A percentile compares a stretch with the other conserved stretches of the same genome.
Conservation (phyloP, 495 filamentous ascomycete species). For the Aspergillus conjunctus region DNA sequence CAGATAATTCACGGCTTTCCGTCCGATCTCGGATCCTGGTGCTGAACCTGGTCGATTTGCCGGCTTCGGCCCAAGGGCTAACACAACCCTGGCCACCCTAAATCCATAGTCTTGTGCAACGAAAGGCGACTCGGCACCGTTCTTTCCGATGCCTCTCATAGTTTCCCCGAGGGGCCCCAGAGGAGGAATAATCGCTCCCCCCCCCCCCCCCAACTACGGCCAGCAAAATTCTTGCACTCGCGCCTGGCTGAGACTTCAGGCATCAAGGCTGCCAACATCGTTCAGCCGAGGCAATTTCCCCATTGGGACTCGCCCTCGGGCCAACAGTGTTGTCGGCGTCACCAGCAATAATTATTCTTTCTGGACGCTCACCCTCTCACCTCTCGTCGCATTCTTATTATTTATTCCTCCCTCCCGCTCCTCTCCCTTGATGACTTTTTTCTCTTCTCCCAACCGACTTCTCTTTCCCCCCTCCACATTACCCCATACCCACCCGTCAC, state of each 20-base stretch:
- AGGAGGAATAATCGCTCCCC: too few relatives aligned
- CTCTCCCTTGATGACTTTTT: conserved; percentile 14
- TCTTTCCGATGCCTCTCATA: neutral
- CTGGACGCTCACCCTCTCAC: neutral
- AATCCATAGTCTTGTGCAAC: neutral
- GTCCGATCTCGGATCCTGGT: neutral
- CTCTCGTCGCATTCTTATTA: conserved; percentile 2
- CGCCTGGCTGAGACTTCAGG: conserved; percentile 6
- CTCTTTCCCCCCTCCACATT: conserved; percentile 29
- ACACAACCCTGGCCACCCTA: neutral
- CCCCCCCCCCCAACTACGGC: neutral
- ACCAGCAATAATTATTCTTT: neutral
- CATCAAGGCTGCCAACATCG: conserved; percentile 16
- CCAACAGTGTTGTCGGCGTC: conserved; percentile 16
- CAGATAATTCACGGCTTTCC: conserved; percentile 5
- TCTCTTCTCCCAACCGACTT: conserved; percentile 11
- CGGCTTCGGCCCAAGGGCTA: neutral
- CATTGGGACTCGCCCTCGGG: conserved; percentile 24
- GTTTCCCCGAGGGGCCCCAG: conserved; percentile 1
- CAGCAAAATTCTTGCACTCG: neutral
- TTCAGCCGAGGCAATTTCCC: conserved; percentile 28
- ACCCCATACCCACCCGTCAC: conserved; percentile 12
- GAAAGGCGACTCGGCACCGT: conserved; percentile 8
- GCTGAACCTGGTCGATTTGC: conserved; percentile 1
- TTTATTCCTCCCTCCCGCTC: conserved; percentile 6